These are phyloP conservation scores for Solioccasus polychromus DNA, from an alignment of 768 basidiomycete species.

Conservation along the genomic window DNA sequence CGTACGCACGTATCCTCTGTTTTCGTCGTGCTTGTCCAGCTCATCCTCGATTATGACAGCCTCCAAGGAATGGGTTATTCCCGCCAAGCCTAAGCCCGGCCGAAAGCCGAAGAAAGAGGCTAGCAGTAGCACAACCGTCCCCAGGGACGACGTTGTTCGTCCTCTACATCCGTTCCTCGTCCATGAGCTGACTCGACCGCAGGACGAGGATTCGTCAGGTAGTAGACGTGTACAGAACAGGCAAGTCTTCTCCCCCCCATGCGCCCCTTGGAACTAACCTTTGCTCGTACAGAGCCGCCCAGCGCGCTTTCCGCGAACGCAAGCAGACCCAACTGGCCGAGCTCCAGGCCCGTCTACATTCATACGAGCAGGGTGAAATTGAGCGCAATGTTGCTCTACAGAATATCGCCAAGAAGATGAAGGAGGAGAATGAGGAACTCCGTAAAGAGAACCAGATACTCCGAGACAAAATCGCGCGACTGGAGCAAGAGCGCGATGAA, in stretches of 20 bases:
- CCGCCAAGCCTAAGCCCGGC: conserved; percentile 83
- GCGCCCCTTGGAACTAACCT: conserved; percentile 7
- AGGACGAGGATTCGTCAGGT: conserved; percentile 52
- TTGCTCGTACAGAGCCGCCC: conserved; percentile 61
- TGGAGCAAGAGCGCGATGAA: conserved; percentile 39
- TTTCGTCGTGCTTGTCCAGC: neutral
- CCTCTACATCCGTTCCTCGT: conserved; percentile 1
- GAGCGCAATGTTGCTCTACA: conserved; percentile 85
- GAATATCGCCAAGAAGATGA: conserved; percentile 75
- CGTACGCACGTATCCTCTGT: conserved; percentile 38
- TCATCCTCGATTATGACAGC: conserved; percentile 40
- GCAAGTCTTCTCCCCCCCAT: conserved; percentile 30
- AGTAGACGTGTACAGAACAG: conserved; percentile 73
- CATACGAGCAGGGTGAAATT: conserved; percentile 88
- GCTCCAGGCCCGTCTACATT: conserved; percentile 79
- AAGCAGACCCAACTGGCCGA: conserved; percentile 88
- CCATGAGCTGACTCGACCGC: conserved; percentile 6
- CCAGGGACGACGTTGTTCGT: conserved; percentile 52
- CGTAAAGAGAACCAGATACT: conserved; percentile 64
- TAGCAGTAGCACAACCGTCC: conserved; percentile 17
- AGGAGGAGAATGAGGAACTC: conserved; percentile 81
- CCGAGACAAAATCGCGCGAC: conserved; percentile 45
- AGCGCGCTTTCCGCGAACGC: conserved; percentile 86
- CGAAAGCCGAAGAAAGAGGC: conserved; percentile 81
- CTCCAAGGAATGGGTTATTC: conserved; percentile 88